Base-by-base conservation (phyloP, 345 rosid genomes). In the Rhodomyrtus tomentosa region DNA sequence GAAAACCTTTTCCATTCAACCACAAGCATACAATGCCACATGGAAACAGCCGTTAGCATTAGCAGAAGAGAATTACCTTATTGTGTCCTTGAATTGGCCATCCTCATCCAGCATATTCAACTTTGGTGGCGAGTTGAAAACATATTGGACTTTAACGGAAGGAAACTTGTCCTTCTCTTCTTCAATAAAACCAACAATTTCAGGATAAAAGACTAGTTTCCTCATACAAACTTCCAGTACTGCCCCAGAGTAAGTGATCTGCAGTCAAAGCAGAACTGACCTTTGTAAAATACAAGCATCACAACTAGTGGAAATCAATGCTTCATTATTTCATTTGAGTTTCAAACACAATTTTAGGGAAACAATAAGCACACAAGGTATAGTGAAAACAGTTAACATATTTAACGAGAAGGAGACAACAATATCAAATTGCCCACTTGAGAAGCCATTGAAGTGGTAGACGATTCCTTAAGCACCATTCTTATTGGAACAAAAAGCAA, bases 71-170 rank as follows among this genome's bases (percentile, higher is more conserved):
- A 84, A 49, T 83, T 55, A 93, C 98, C 98, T 95, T 36, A 95
- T 90, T 10, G 93, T 91, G 86, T 95, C 96, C 89, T 90, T 93
- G 3, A 82, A 94, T 82, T 94, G 95, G 86, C 94, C 95, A 85
- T 90, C 93, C 29, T 92, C 96, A 88, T 95, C 95, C 82, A 94
- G 92, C 98, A 94, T 87, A 88, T 92, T 95, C 94, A 97, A 89
- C 92, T 95, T 97, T 32, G 98, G 99, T 18, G 98, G 99, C 73
- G 98, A 95, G 86, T 95, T 97, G 94, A 93, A 97, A 86, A 89
- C 86, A 89, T 94, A 95, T 73, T 95, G 93, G 87, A 92, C 92
- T 90, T 92, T 93, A 27, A 95, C 90, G 8, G 89, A 90, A 21
- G 95, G 94, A 87, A 93, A 97, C 83, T 90, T 89, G 22, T 95